phyloP scores from a whole-genome alignment of 208 protist species.

The Leishmania gerbilli region DNA sequence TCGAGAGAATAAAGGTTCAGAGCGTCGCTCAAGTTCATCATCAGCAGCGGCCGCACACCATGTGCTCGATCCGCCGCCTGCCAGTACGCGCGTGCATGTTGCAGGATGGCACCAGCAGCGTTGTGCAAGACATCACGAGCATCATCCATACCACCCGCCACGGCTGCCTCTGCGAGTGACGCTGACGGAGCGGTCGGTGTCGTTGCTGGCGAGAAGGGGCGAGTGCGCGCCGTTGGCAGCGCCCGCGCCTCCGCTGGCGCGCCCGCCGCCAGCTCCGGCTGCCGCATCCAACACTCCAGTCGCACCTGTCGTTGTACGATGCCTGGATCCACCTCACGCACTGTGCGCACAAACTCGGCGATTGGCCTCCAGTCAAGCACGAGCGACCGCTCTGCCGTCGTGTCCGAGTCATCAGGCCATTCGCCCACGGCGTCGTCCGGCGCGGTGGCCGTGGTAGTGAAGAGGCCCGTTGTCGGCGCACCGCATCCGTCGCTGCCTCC shows the following conservation, averaged over 20 bases:
- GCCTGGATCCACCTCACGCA: slow-evolving; percentile 21
- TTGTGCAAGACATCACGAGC: slow-evolving; percentile 13
- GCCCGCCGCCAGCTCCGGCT: background rate
- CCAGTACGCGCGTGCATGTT: slow-evolving; percentile 1
- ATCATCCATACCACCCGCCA: background rate
- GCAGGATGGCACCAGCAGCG: slow-evolving; percentile 4
- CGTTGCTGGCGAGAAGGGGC: background rate
- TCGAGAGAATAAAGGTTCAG: background rate
- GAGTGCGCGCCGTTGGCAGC: background rate
- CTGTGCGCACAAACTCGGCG: background rate
- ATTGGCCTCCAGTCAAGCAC: slow-evolving; percentile 30
- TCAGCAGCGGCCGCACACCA: background rate
- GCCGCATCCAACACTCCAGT: slow-evolving; percentile 9
- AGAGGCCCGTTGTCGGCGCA: background rate
- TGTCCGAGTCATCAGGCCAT: background rate
- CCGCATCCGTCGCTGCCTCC: background rate
- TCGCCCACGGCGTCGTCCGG: background rate
- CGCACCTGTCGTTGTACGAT: slow-evolving; percentile 13
- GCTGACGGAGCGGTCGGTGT: background rate
- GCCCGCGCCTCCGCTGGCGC: background rate
- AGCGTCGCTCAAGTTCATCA: slow-evolving; percentile 6
- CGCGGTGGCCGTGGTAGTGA: background rate
- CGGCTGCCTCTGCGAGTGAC: background rate
- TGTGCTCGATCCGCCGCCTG: background rate
- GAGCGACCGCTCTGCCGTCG: background rate